Base-by-base conservation (phyloP, 2,329 filamentous ascomycete species). In the Calonectria naviculata region DNA sequence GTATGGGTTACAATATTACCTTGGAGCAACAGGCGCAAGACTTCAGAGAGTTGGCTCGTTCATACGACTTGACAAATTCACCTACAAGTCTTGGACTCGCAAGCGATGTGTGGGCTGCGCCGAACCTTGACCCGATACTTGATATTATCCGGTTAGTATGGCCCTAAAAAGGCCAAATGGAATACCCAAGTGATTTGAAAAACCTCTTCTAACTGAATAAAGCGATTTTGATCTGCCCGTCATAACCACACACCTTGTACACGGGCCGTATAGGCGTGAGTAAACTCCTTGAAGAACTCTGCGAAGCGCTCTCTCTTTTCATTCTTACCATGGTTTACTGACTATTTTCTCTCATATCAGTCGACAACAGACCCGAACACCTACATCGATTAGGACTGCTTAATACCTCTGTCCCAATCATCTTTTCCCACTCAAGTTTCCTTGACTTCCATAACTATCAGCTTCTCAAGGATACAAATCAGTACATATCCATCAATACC, bases 401-500 rank as follows among this genome's bases (percentile, higher is more conserved):
- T 6, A 85, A 87, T 74, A 83, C 79, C 19, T 80, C 79, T 38
- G 84, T 84, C 13, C 86, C 89, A 0, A 78, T 90, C 4, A 81
- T 90, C 65, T 86, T 90, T 77, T 87, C 87, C 0, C 89, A 90
- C 74, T 87, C 82, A 0, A 83, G 81, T 15, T 87, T 83, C 78
- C 76, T 89, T 19, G 31, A 34, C 31, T 34, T 85, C 84, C 0
- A 76, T 82, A 0, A 67, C 71, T 0, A 84, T 0, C 63, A 79
- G 1, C 81, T 89, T 0, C 83, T 91, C 1, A 86, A 87, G 13
- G 70, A 79, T 0, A 84, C 84, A 2, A 87, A 90, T 78, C 85
- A 90, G 62, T 87, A 87, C 79, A 79, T 91, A 47, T 88, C 88
- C 62, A 88, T 88, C 68, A 91, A 89, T 0, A 88, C 89, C 2